Base-by-base conservation (phyloP, 2,329 filamentous ascomycete species). In the Pseudogymnoascus sp. region DNA sequence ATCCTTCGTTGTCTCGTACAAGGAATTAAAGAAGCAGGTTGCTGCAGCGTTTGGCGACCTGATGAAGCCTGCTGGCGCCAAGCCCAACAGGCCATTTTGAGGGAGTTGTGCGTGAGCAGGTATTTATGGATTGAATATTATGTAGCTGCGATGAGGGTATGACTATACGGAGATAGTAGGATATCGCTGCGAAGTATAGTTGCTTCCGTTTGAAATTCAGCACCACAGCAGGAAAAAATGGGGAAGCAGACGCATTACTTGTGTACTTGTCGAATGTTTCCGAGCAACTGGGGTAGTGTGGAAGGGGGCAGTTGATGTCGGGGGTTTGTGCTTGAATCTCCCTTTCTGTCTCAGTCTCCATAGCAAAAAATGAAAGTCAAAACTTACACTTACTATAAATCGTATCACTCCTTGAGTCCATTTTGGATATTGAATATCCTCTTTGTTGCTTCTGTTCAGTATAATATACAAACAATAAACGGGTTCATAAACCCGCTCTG, bases 1-100 rank as follows among this genome's bases (percentile, higher is more conserved):
- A 60, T 86, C 89, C 65, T 89, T 97, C 70, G 82, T 97, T 61
- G 86, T 97, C 63, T 93, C 85, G 66, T 99, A 95, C 73, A 90
- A 90, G 73, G 94, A 97, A 74, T 75, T 99, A 64, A 95, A 84
- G 74, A 84, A 85, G 72, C 82, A 85, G 71, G 74, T 86, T 57
- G 75, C 77, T 39, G 77, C 76, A 60, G 78, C 84, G 2, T 87
- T 86, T 67, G 77, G 78, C 35, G 84, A 87, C 60, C 76, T 87
- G 35, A 63, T 63, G 33, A 72, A 71, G 61, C 37, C 58, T 39
- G 57, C 33, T 20, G 16, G 18, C 6, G 7, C 20, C 12, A 58
- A 58, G 18, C 25, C 57, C 14, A 58, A 25, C 35, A 58, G 57
- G 35, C 35, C 18, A 12, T 58, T 58, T 30, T 58, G 37, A 58